Conservation (phyloP, 2,329 filamentous ascomycete species). For the Colletotrichum sp. region DNA sequence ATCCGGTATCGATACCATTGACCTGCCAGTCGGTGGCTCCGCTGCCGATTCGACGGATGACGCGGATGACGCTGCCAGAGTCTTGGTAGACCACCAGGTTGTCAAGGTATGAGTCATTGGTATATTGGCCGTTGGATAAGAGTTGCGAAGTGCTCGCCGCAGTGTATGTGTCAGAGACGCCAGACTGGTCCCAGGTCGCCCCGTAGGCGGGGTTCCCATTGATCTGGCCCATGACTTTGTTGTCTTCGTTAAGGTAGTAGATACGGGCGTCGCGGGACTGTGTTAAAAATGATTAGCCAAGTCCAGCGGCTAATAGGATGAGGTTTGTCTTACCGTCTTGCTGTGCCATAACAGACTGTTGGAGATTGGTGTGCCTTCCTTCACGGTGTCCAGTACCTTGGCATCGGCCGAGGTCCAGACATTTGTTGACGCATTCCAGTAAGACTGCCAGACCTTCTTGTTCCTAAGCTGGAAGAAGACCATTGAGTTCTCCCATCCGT, state of each 20-base stretch:
- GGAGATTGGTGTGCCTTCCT: slow-evolving; percentile 17
- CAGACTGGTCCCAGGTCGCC: slow-evolving; percentile 12
- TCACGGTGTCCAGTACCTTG: not conserved
- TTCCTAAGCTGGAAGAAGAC: slow-evolving; percentile 14
- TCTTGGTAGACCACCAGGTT: slow-evolving; percentile 20
- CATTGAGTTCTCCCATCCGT: slow-evolving; percentile 8
- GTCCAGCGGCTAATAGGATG: too few species aligned
- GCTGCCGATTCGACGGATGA: slow-evolving; percentile 4
- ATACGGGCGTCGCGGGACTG: slow-evolving; percentile 14
- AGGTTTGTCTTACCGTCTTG: not conserved
- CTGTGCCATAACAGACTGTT: slow-evolving; percentile 19
- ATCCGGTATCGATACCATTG: not conserved
- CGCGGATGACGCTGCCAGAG: not conserved
- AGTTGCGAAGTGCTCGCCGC: not conserved
- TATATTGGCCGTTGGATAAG: slow-evolving; percentile 15
- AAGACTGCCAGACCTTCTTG: slow-evolving; percentile 5
- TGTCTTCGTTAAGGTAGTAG: slow-evolving; percentile 10
- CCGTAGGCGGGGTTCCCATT: not conserved
- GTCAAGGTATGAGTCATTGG: slow-evolving; percentile 1
- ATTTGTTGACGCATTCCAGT: slow-evolving; percentile 13
- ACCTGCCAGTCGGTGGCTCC: slow-evolving; percentile 3
- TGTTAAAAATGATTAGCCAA: not conserved
- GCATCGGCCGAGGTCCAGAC: not conserved
- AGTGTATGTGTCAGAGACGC: slow-evolving; percentile 4
- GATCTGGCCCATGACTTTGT: slow-evolving; percentile 14